Evolutionary conservation across 73 alveolate species (phyloP).

Genomic region (Symbiodinium pilosum): DNA sequence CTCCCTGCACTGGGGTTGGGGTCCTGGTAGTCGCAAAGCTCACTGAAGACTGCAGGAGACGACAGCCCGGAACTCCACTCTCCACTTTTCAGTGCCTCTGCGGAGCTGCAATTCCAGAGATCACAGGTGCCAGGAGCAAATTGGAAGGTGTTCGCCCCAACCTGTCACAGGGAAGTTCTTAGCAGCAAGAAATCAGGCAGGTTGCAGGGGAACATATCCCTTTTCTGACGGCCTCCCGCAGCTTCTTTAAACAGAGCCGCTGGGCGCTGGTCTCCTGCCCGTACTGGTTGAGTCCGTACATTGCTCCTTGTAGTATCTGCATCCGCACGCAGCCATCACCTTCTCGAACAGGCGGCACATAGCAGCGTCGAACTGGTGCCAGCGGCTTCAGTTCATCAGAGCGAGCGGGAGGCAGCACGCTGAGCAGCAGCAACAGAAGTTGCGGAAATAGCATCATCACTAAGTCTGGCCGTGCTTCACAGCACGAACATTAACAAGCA

Average conservation of each 20-base stretch:
- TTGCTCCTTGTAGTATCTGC: background rate
- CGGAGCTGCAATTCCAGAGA: constrained; percentile 54
- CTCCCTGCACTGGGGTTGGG: background rate
- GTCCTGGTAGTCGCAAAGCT: constrained; percentile 65
- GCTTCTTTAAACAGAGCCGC: constrained; percentile 26
- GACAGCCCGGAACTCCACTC: background rate
- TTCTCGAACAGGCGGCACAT: background rate
- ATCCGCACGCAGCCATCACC: constrained; percentile 9
- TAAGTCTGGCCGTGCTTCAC: no score
- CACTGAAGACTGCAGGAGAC: constrained; percentile 20
- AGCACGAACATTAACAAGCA: no score
- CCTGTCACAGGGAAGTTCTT: background rate
- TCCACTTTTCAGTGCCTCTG: background rate
- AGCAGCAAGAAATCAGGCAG: no score
- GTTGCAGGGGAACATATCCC: no score
- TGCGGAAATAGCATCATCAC: no score
- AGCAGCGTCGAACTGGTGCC: constrained; percentile 48
- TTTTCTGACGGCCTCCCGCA: constrained; percentile 10
- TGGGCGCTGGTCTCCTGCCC: constrained; percentile 79
- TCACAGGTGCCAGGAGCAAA: constrained; percentile 40
- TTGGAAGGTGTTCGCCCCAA: constrained; percentile 41
- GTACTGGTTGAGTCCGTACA: constrained; percentile 14
- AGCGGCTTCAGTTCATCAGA: background rate
- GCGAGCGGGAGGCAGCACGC: background rate
- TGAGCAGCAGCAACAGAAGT: background rate